phyloP scores from a whole-genome alignment of 176 grass and related monocot species.

The Chrysopogon serrulatus region DNA sequence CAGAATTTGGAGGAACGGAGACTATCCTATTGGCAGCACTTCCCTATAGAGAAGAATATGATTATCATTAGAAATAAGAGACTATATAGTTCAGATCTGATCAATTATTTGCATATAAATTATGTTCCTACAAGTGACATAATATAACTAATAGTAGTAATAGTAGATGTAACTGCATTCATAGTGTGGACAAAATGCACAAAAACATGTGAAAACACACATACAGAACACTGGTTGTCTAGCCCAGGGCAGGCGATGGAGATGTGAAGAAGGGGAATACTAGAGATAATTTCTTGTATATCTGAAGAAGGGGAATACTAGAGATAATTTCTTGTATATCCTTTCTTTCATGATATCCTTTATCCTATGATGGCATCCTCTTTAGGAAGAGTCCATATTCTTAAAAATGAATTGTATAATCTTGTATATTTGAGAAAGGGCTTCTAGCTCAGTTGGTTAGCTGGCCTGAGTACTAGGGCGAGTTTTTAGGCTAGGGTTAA shows the following conservation, averaged over 20 bases:
- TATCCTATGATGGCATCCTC: neutral
- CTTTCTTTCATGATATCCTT: too few species aligned
- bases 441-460: too few species aligned
- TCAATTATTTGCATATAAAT: neutral
- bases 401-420: neutral
- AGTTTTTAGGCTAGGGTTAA: too few species aligned
- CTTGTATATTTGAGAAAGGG: neutral
- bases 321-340: neutral
- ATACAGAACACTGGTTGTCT: neutral
- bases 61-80: constrained; percentile 16
- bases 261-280: neutral
- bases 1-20: constrained; percentile 61
- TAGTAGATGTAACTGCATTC: neutral
- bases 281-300: neutral
- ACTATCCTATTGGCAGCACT: constrained; percentile 78
- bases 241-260: neutral
- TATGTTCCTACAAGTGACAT: neutral
- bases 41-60: constrained; percentile 44
- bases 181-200: constrained; percentile 3
- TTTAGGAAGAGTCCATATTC: neutral
- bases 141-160: constrained; percentile 1
- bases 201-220: neutral
- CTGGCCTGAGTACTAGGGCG: too few species aligned
- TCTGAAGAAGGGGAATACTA: neutral
- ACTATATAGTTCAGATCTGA: constrained; percentile 1